These are phyloP conservation scores for Pelargonium myrrhifolium DNA, from an alignment of 441 rosid species.

Conservation along the genomic window DNA sequence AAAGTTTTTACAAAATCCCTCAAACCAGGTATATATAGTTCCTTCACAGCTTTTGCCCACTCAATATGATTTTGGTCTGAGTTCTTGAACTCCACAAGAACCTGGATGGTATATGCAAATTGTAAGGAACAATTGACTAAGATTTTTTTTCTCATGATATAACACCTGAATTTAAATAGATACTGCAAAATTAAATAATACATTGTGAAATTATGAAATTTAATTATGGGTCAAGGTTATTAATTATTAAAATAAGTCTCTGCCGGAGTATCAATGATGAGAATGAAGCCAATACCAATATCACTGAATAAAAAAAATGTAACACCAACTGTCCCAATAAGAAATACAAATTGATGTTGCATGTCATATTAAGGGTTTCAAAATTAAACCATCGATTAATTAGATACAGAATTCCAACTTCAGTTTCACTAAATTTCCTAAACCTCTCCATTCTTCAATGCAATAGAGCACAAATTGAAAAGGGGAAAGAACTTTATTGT, in stretches of 20 bases:
- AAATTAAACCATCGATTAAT: background rate
- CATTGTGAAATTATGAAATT: background rate
- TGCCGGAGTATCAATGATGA: background rate
- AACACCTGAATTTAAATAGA: slow-evolving; percentile 2
- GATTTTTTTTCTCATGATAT: background rate
- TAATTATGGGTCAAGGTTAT: background rate
- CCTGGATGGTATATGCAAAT: slow-evolving; percentile 32
- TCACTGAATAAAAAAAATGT: background rate
- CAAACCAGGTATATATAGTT: slow-evolving; percentile 81
- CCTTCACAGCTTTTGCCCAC: slow-evolving; percentile 94
- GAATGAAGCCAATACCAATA: background rate
- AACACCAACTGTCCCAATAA: background rate
- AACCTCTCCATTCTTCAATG: background rate
- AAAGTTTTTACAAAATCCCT: slow-evolving; percentile 79
- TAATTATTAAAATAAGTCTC: background rate
- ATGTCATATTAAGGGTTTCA: background rate
- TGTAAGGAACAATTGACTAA: slow-evolving; percentile 6
- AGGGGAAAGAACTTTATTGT: background rate
- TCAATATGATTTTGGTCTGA: slow-evolving; percentile 85
- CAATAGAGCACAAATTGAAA: background rate
- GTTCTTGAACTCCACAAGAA: slow-evolving; percentile 77
- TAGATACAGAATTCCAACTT: background rate
- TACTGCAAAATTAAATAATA: background rate
- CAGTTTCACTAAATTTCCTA: background rate
- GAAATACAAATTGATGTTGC: background rate